A percentile compares a stretch with the other conserved stretches of the same genome.
Evolutionary conservation across 2,329 filamentous ascomycete species (phyloP).

Genomic region (Fusarium napiforme): DNA sequence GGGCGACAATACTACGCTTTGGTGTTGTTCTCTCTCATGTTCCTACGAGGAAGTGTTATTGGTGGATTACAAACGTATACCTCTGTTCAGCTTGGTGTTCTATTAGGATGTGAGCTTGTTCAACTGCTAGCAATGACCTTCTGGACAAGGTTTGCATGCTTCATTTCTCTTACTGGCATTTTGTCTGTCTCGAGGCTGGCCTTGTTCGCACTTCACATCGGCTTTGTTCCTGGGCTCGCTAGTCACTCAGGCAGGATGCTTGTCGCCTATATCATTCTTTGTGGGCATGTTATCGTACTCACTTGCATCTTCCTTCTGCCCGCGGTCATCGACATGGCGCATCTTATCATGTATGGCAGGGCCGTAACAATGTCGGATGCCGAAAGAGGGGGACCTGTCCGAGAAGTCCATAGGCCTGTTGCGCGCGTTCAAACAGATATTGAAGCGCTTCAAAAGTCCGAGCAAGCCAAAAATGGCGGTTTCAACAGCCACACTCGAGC

Average conservation of each 20-base stretch:
- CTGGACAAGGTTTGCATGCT: not conserved
- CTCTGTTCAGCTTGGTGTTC: constrained; percentile 6
- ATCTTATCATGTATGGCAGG: not conserved
- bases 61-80: constrained; percentile 23
- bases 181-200: not conserved
- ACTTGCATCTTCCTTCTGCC: constrained; percentile 3
- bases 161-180: constrained; percentile 2
- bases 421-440: not conserved
- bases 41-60: constrained; percentile 23
- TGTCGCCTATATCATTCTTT: constrained; percentile 11
- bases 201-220: constrained; percentile 3
- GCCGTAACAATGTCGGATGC: not conserved
- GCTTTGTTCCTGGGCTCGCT: constrained; percentile 1
- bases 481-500: fast-evolving
- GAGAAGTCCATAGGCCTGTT: fast-evolving
- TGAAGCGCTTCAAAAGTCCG: not conserved
- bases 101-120: constrained; percentile 18
- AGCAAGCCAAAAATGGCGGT: fast-evolving
- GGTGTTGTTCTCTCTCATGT: constrained; percentile 22
- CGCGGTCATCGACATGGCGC: not conserved
- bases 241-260: constrained; percentile 10
- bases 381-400: not conserved
- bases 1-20: not conserved
- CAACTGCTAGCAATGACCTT: not conserved
- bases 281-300: not conserved